These are phyloP conservation scores for Ogataea sp. DNA, from an alignment of 805 yeast species.

Conservation along the genomic window DNA sequence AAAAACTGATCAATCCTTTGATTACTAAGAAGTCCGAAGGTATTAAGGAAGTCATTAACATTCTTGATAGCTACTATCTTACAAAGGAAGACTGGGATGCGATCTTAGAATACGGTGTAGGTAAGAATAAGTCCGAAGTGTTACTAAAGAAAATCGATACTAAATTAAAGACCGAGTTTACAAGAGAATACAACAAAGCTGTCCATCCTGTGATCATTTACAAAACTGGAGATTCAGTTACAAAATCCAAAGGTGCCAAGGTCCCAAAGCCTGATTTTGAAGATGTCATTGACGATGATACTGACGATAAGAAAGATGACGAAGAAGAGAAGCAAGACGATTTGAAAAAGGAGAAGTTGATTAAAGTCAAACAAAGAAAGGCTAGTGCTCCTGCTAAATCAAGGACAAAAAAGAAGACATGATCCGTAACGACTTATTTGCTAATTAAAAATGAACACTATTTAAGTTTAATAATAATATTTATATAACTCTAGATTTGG, in stretches of 20 bases:
- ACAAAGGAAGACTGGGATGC: conserved; percentile 92
- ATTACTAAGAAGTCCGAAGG: conserved; percentile 50
- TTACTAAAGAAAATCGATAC: conserved; percentile 60
- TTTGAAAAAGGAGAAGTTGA: conserved; percentile 52
- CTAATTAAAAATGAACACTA: too few relatives aligned
- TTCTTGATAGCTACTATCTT: conserved; percentile 78
- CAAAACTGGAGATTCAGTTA: conserved; percentile 58
- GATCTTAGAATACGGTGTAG: conserved; percentile 76
- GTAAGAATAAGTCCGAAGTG: conserved; percentile 35
- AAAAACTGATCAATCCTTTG: conserved; percentile 53
- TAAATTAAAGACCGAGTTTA: conserved; percentile 75
- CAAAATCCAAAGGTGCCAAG: conserved; percentile 21
- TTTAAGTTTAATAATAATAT: too few relatives aligned
- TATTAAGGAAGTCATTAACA: conserved; percentile 52
- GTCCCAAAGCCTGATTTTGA: conserved; percentile 51
- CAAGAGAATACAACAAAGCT: conserved; percentile 68
- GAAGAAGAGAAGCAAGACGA: conserved; percentile 39
- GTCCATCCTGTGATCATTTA: conserved; percentile 83
- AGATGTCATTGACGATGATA: conserved; percentile 60
- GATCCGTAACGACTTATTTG: conserved; percentile 7
- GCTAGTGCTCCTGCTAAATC: conserved; percentile 4
- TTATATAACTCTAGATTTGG: too few relatives aligned
- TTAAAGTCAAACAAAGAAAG: conserved; percentile 36
- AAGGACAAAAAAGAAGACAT: conserved; percentile 1
- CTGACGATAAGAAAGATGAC: conserved; percentile 32